Conservation (phyloP, 2,329 filamentous ascomycete genomes). For the Knufia fluminis region DNA sequence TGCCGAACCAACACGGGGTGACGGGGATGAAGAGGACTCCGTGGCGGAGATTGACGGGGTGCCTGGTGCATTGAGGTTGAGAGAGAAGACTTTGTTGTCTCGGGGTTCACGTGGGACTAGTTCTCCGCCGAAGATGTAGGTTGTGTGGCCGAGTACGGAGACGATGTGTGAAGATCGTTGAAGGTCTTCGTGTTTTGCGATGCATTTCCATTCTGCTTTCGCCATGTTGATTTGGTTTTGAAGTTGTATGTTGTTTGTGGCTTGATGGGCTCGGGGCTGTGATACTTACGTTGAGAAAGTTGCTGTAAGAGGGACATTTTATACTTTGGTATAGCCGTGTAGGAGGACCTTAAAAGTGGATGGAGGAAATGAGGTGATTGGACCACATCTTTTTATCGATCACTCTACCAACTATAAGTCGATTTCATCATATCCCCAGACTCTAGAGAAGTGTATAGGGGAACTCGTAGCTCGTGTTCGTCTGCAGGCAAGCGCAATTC, state of each 20-base stretch:
- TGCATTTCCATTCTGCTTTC: slow-evolving; percentile 2
- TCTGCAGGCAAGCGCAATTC: no score
- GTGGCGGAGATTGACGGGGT: slow-evolving; percentile 44
- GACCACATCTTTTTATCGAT: no score
- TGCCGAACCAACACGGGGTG: slow-evolving; percentile 48
- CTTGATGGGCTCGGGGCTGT: no score
- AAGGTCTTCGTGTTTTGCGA: slow-evolving; percentile 27
- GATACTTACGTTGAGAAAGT: no score
- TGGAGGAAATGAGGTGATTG: not conserved
- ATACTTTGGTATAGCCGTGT: no score
- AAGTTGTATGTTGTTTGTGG: not conserved
- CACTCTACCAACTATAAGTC: no score
- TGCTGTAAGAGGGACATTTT: no score
- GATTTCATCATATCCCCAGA: no score
- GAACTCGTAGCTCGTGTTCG: no score
- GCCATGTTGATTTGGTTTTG: not conserved
- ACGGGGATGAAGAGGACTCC: not conserved
- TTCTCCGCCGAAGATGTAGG: slow-evolving; percentile 72
- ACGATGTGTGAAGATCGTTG: slow-evolving; percentile 67
- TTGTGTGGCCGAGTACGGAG: slow-evolving; percentile 49
- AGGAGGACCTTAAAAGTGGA: slow-evolving; percentile 1
- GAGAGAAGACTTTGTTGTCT: slow-evolving; percentile 62
- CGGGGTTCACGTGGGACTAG: slow-evolving; percentile 54
- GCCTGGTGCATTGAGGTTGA: slow-evolving; percentile 33
- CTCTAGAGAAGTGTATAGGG: no score